Evolutionary conservation across 331 rosid species (phyloP).

Genomic region (Saraca asoca): DNA sequence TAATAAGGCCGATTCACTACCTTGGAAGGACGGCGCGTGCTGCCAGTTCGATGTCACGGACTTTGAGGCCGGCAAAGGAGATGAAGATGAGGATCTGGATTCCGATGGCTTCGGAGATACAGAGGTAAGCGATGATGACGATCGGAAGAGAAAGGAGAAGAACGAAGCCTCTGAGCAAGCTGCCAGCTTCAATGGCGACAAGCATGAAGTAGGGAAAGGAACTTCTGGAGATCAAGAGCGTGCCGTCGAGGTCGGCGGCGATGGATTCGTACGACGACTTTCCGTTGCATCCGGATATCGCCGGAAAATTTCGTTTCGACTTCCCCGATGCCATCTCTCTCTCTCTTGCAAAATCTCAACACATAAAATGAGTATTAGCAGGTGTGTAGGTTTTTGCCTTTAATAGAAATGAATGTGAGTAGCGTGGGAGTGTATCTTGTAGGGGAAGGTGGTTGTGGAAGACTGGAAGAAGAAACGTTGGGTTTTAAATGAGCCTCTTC

Average conservation of each 20-base stretch:
- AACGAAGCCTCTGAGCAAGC: constrained; percentile 80
- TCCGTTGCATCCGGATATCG: constrained; percentile 51
- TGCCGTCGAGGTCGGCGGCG: constrained; percentile 95
- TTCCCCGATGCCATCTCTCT: constrained; percentile 52
- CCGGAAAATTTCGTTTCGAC: constrained; percentile 50
- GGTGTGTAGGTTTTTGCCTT: neutral
- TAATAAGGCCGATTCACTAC: constrained; percentile 31
- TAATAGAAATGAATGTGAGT: neutral
- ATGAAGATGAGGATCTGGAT: constrained; percentile 94
- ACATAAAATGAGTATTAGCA: too few species aligned
- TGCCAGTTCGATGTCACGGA: constrained; percentile 85
- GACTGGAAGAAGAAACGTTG: constrained; percentile 31
- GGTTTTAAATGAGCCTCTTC: constrained; percentile 53
- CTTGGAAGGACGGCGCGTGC: constrained; percentile 94
- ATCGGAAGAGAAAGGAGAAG: constrained; percentile 80
- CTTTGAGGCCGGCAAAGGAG: constrained; percentile 81
- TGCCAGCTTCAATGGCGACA: constrained; percentile 91
- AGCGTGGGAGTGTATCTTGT: neutral
- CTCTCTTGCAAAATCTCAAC: neutral
- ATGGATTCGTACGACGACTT: constrained; percentile 54
- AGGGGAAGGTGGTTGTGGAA: neutral
- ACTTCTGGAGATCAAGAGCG: constrained; percentile 74
- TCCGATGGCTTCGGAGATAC: constrained; percentile 82
- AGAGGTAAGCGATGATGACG: constrained; percentile 73
- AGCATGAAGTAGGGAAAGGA: constrained; percentile 96